These are phyloP conservation scores for Colletotrichum cordylinicola DNA, from an alignment of 2,329 filamentous ascomycete genomes.

Conservation along the genomic window DNA sequence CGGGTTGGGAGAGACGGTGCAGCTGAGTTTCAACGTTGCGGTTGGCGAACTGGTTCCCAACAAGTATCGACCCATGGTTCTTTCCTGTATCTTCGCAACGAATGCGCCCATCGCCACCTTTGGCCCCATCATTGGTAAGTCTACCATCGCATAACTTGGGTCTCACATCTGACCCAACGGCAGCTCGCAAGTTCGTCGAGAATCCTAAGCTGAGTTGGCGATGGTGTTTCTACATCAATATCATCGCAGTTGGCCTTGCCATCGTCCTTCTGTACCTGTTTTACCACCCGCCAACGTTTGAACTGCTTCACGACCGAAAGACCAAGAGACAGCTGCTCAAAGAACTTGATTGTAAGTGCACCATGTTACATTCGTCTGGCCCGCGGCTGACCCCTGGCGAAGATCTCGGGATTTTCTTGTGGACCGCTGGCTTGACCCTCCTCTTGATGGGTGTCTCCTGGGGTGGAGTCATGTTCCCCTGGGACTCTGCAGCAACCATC, in stretches of 20 bases:
- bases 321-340: slow-evolving; percentile 38
- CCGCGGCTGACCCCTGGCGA: background rate
- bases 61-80: slow-evolving; percentile 42
- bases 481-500: slow-evolving; percentile 45
- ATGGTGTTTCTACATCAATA: slow-evolving; percentile 48
- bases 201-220: slow-evolving; percentile 41
- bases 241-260: slow-evolving; percentile 39
- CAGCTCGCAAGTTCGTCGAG: slow-evolving; percentile 39
- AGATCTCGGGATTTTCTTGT: slow-evolving; percentile 49
- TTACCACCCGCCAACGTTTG: slow-evolving; percentile 46
- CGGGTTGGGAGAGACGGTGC: slow-evolving; percentile 40
- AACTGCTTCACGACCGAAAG: slow-evolving; percentile 42
- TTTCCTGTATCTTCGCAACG: slow-evolving; percentile 37
- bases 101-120: slow-evolving; percentile 38
- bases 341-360: slow-evolving; percentile 38
- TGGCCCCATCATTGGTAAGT: slow-evolving; percentile 38
- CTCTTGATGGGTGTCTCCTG: slow-evolving; percentile 53
- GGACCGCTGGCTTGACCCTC: slow-evolving; percentile 47
- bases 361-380: background rate
- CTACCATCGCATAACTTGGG: background rate
- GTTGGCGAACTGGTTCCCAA: slow-evolving; percentile 47
- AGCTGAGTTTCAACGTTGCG: slow-evolving; percentile 41
- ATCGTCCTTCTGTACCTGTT: slow-evolving; percentile 40
- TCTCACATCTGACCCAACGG: background rate
- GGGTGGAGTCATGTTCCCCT: slow-evolving; percentile 46